These are phyloP conservation scores for Grigorovia transvaalensis DNA, from an alignment of 805 yeast genomes.

Conservation along the genomic window DNA sequence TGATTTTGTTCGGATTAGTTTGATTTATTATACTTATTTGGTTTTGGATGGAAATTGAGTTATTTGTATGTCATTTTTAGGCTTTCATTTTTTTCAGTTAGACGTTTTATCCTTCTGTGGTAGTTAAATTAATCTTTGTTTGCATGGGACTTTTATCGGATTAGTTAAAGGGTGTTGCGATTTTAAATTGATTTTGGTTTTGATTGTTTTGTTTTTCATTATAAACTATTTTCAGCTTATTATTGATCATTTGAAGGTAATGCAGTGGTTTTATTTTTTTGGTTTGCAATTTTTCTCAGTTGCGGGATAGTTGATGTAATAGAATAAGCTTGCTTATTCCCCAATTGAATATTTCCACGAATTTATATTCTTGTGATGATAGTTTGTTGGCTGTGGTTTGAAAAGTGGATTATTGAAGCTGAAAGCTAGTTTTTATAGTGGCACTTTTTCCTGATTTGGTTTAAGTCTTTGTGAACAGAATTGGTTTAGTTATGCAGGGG, in stretches of 20 bases:
- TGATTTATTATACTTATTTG: neutral
- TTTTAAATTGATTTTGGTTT: neutral
- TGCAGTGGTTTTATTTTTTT: neutral
- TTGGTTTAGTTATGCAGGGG: neutral
- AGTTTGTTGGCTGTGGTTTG: neutral
- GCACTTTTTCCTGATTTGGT: neutral
- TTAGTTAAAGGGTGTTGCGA: no score
- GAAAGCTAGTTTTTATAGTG: neutral
- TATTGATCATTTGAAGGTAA: neutral
- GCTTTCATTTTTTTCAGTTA: neutral
- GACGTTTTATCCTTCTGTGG: neutral
- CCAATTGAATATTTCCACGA: slow-evolving; percentile 5
- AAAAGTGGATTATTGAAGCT: neutral
- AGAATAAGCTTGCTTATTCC: slow-evolving; percentile 27
- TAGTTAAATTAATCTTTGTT: neutral
- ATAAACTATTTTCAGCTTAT: neutral
- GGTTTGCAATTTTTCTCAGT: slow-evolving; percentile 1
- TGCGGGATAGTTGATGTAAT: slow-evolving; percentile 12
- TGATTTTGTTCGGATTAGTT: neutral
- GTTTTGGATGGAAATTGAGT: neutral
- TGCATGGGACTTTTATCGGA: neutral
- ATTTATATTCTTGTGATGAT: neutral
- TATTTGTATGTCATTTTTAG: neutral
- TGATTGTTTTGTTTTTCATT: neutral
- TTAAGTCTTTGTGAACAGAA: neutral